Base-by-base conservation (phyloP, 164 flowering plant species). In the Berberis thunbergii region DNA sequence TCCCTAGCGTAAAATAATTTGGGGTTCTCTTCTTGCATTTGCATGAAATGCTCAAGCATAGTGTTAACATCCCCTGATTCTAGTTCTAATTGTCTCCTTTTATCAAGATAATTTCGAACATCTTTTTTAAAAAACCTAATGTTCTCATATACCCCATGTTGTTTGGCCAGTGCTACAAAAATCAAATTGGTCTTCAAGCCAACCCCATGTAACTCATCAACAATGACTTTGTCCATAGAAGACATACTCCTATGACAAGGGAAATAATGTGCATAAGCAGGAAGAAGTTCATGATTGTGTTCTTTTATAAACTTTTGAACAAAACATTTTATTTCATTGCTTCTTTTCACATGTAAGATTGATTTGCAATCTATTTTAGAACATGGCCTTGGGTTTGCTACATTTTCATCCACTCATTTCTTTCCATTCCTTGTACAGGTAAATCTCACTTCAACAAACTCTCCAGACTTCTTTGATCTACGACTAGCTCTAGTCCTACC, bases 311-410 rank as follows among this genome's bases (percentile, higher is more conserved):
- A 83, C 63, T 78, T 76, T 63, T 70, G 71, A 3, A 81, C 62
- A 67, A 72, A 66, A 85, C 85, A 83, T 58, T 75, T 83, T 1
- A 82, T 85, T 66, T 64, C 53, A 41, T 60, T 69, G 64, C 49
- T 71, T 70, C 80, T 78, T 78, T 81, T 83, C 49, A 81, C 83
- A 74, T 79, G 80, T 81, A 83, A 76, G 70, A 84, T 81, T 46
- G 85, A 85, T 57, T 81, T 83, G 58, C 85, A 83, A 71, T 80
- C 87, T 46, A 56, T 39, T 39, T 55, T 65, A 1, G 81, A 78
- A 39, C 75, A 73, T 9, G 81, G 81, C 7, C 85, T 69, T 41
- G 85, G 85, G 45, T 81, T 79, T 57, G 77, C 73, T 6, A 80
- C 83, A 68, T 79, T 76, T 80, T 52, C n/a, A 43, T 81, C 49